Evolutionary conservation across 345 rosid species (phyloP), one percentile per base, ranked within the genome.

Genomic region (Lepidium aucheri): DNA sequence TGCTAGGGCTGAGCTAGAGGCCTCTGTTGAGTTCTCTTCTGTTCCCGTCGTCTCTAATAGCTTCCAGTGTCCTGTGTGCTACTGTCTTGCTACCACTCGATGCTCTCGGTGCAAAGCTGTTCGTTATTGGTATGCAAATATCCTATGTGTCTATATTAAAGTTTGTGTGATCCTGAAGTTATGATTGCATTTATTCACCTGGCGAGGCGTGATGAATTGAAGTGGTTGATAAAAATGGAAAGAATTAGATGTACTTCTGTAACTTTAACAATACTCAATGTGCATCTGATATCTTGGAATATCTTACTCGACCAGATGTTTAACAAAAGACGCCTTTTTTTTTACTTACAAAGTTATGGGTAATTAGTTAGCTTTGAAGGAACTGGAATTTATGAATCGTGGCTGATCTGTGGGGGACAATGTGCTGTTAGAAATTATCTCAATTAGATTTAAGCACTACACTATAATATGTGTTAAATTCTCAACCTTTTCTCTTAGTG

Each of bases 61-160:
- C 56, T 83, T 82, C 70, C 81, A 81, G 24, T 94, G 99, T 35
- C 90, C 82, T 9, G 91, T 89, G 68, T 95, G 99, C 61, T 89
- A 61, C 71, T 72, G 52, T 75, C 84, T 82, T 35, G 93, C 98
- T 33, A 83, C 91, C 4, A 89, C 89, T 5, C 84, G 96, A 8
- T 91, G 99, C 61, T 74, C 97, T 53, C 88, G 74, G 20, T 95
- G 99, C 82, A 95, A 91, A 74, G 69, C 87, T 8, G 91, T 89
- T 65, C 82, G 96, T 17, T 95, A 95, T 76, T 95, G 99, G 99
- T 95, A 78, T 12, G 89, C 64, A 15, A 1, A 8, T 30, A 8
- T 63, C 12, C 11, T 46, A 2, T 44, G 15, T 69, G 0, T 71
- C 15, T 11, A n/a, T 4, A 20, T 35, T 10, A 14, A 12, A 6